Evolutionary conservation across 2,329 filamentous ascomycete genomes (phyloP), one percentile per base, ranked within the genome.

Genomic region (Elsinoe arachidis): DNA sequence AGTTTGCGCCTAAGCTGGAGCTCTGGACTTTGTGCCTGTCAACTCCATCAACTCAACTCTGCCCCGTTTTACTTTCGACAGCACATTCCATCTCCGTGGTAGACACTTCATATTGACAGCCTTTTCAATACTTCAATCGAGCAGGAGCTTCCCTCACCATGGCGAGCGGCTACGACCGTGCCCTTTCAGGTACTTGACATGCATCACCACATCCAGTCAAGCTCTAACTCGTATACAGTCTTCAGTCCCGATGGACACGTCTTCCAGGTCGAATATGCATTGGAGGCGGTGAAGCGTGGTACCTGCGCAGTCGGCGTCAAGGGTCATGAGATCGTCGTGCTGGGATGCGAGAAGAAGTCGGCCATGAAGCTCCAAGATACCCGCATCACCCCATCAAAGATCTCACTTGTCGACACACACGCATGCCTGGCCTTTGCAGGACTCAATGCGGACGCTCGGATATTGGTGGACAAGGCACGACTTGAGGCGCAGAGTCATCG

Each of bases 361-460:
- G 93, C 93, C 34, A 96, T 99, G 88, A 99, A 99, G 78, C 85
- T 99, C 60, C 93, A 99, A 81, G 93, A 99, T 75, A 99, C 95
- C 59, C 87, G 93, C 72, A 99, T 99, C 75, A 99, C 93, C 30
- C 93, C 93, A 11, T 97, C 93, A 66, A 99, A 99, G 81, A 96
- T 99, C 74, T 90, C 91, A 67, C 84, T 96, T 63, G 84, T 99
- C 70, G 93, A 99, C 74, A 88, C 85, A 69, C 93, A 99, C 76
- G 91, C 96, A 68, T 95, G 91, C 72, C 88, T 99, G 64, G 93
- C 93, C 63, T 99, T 99, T 68, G 93, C 93, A 62, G 93, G 93
- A 59, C 81, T 99, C 65, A 99, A 99, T 74, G 93, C 93, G 72
- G 93, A 99, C 76, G 93, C 95, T 68, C 85, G 93, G 71, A 99